Percentiles rank a stretch among this genome's conserved stretches.
Conservation (phyloP, 78 protist genomes). For the Dictyostelium intermedium region DNA sequence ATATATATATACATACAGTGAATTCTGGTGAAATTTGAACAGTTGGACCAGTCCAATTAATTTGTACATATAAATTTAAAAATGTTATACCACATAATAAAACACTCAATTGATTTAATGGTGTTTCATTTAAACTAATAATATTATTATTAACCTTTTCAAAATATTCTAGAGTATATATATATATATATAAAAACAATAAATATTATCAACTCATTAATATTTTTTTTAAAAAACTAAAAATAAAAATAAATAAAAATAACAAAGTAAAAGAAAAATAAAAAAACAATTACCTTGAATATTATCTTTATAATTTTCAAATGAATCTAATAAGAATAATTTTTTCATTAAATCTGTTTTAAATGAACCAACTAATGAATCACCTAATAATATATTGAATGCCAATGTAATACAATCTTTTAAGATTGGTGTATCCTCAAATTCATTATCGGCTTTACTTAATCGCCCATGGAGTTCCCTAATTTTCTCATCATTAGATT, state of each 20-base stretch:
- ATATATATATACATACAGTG: background rate
- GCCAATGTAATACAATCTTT: conserved; percentile 19
- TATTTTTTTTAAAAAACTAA: too few relatives aligned
- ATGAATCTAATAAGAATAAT: conserved; percentile 2
- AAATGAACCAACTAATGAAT: background rate
- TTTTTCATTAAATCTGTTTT: background rate
- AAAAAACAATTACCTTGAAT: conserved; percentile 5
- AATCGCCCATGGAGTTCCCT: background rate
- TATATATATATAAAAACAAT: background rate
- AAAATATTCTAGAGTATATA: conserved; percentile 26
- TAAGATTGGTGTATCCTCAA: background rate
- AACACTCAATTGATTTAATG: conserved; percentile 14
- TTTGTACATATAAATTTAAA: conserved; percentile 60
- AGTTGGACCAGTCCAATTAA: conserved; percentile 77
- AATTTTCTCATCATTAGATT: conserved; percentile 35
- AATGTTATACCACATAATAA: conserved; percentile 62
- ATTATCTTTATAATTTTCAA: background rate
- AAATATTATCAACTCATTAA: too few relatives aligned
- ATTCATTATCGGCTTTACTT: background rate
- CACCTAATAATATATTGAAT: conserved; percentile 12
- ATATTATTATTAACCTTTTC: conserved; percentile 23
- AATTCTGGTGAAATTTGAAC: background rate
- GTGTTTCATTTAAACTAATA: background rate
- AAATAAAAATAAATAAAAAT: too few relatives aligned
- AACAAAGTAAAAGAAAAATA: too few relatives aligned